These are phyloP conservation scores for Gossypioides kirkii DNA, from an alignment of 345 rosid species.

Conservation along the genomic window DNA sequence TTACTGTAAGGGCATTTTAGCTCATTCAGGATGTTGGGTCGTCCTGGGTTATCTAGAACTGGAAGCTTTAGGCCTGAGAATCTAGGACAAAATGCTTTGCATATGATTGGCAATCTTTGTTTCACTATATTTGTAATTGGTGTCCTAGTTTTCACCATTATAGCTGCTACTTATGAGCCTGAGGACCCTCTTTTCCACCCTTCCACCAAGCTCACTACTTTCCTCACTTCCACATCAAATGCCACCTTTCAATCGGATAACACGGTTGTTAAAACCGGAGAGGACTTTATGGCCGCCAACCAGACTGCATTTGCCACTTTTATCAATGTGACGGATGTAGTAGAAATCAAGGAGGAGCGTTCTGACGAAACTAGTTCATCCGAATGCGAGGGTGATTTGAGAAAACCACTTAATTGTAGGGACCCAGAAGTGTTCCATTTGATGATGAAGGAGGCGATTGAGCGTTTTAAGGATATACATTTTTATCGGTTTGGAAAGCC, in stretches of 20 bases:
- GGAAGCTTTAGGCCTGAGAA: conserved; percentile 5
- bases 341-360: conserved; percentile 7
- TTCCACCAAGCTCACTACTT: background rate
- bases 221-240: background rate
- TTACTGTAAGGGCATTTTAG: background rate
- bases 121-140: background rate
- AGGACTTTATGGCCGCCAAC: conserved; percentile 75
- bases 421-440: conserved; percentile 81
- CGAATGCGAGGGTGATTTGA: conserved; percentile 35
- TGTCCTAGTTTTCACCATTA: conserved; percentile 2
- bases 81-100: conserved; percentile 4
- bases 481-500: conserved; percentile 89
- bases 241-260: conserved; percentile 2
- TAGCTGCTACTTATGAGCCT: background rate
- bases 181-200: conserved; percentile 5
- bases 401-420: conserved; percentile 61
- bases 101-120: conserved; percentile 3
- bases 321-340: conserved; percentile 67
- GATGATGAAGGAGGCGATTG: conserved; percentile 81
- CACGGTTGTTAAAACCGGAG: conserved; percentile 46
- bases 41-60: conserved; percentile 1
- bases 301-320: conserved; percentile 62
- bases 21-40: background rate
- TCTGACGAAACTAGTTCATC: conserved; percentile 13
- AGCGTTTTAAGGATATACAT: conserved; percentile 74